Base-by-base conservation (phyloP, 352 stramenopile species). In the Pythium myriotylum region DNA sequence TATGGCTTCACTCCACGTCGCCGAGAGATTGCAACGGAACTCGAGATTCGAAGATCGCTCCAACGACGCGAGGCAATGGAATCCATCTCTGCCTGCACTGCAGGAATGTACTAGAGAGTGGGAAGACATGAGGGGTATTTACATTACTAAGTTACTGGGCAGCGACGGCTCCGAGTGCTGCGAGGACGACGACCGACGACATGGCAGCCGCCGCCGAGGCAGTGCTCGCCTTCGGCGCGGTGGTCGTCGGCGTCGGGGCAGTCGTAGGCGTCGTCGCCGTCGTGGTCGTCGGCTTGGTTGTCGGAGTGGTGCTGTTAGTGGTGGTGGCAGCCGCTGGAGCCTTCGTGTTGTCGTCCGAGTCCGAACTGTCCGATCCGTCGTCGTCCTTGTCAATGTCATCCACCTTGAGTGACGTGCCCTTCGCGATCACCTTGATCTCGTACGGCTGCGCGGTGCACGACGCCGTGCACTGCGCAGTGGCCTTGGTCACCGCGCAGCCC, bases 1-100 rank as follows among this genome's bases (percentile, higher is more conserved):
- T 17, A 50, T 50, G 43, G 43, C 19, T 50, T 19, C 43, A 50
- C n/a, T 26, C 41, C 41, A 23, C 29, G 29, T 35, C 29, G 10
- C 29, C 29, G 5, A 35, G n/a, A n/a, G n/a, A n/a, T n/a, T n/a
- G n/a, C n/a, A n/a, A n/a, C n/a, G n/a, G 5, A 35, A 35, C 29
- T 10, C 29, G 29, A 35, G 5, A 5, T 35, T 10, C 29, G 29
- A 35, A 35, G 29, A 35, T n/a, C n/a, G n/a, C n/a, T n/a, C n/a
- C n/a, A n/a, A n/a, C n/a, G n/a, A n/a, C n/a, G n/a, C n/a, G n/a
- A n/a, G n/a, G n/a, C n/a, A n/a, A n/a, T n/a, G 29, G 29, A 35
- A 35, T 35, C 29, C 29, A 35, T 35, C 5, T 35, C 29, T 10
- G 5, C 29, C 10, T 35, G 5, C 29, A 35, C 29, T 10, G 5